These are phyloP conservation scores for Coniella vitis DNA, from an alignment of 2,329 filamentous ascomycete species.

Conservation along the genomic window DNA sequence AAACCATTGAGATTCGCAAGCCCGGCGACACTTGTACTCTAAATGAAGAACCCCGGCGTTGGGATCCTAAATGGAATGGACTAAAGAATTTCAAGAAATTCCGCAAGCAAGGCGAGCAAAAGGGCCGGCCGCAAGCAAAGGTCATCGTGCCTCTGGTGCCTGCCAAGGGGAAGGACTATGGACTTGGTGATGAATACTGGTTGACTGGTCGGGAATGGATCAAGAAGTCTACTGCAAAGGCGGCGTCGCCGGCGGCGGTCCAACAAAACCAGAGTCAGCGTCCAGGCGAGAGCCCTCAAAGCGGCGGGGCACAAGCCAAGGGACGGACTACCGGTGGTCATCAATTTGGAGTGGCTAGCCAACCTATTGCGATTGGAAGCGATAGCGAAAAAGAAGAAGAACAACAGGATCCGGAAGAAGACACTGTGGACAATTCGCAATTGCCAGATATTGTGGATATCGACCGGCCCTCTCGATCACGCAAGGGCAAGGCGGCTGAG, in stretches of 20 bases:
- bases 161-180: constrained; percentile 63
- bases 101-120: constrained; percentile 45
- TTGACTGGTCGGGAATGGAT: constrained; percentile 43
- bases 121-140: constrained; percentile 24
- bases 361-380: constrained; percentile 27
- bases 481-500: constrained; percentile 27
- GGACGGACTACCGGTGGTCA: neutral
- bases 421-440: constrained; percentile 11
- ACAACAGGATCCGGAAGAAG: neutral
- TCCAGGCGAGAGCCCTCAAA: neutral
- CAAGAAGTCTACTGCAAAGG: constrained; percentile 22
- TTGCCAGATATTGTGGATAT: constrained; percentile 18
- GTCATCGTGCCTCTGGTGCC: constrained; percentile 68
- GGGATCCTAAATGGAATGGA: constrained; percentile 89
- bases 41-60: constrained; percentile 48
- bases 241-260: too few relatives aligned
- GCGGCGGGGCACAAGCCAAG: neutral
- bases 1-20: constrained; percentile 61
- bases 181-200: constrained; percentile 73
- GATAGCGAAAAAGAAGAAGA: constrained; percentile 28
- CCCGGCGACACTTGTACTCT: constrained; percentile 44
- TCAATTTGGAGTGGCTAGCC: constrained; percentile 10
- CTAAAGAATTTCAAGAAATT: constrained; percentile 96
- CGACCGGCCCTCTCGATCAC: constrained; percentile 23
- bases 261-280: too few relatives aligned